These are phyloP conservation scores for Firmiana major DNA, from an alignment of 345 rosid genomes.

Conservation along the genomic window DNA sequence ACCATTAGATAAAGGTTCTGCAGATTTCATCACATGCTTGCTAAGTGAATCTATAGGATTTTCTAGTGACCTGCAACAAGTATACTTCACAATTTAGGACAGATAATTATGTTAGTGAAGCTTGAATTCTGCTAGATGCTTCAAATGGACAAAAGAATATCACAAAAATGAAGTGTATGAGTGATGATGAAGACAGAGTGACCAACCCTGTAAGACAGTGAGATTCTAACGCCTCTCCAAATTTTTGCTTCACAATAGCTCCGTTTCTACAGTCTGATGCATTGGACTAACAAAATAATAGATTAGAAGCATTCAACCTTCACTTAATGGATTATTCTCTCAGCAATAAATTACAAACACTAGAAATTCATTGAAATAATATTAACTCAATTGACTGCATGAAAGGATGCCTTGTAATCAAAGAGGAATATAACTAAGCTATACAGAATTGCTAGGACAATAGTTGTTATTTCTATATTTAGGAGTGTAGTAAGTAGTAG, in stretches of 20 bases:
- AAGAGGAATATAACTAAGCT: background rate
- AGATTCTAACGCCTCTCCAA: constrained; percentile 81
- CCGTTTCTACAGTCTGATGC: constrained; percentile 90
- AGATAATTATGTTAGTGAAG: constrained; percentile 6
- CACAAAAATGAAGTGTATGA: constrained; percentile 9
- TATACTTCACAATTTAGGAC: constrained; percentile 15
- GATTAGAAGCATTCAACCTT: constrained; percentile 15
- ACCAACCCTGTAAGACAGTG: constrained; percentile 65
- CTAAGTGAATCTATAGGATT: constrained; percentile 34
- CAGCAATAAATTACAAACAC: background rate
- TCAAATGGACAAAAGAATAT: constrained; percentile 5
- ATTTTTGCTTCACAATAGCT: constrained; percentile 66
- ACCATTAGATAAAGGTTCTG: constrained; percentile 22
- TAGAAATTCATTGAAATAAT: background rate
- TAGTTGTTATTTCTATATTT: background rate
- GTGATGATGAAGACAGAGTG: constrained; percentile 12
- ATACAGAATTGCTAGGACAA: background rate
- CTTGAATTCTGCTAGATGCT: background rate
- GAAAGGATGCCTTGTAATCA: background rate
- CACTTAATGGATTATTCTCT: background rate
- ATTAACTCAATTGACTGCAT: background rate
- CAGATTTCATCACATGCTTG: constrained; percentile 21
- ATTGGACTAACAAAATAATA: constrained; percentile 51
- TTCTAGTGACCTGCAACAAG: constrained; percentile 61
- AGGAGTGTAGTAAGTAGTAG: background rate